Percentiles rank a stretch among this genome's conserved stretches.
These are phyloP conservation scores for Oenanthe javanica DNA, from an alignment of 140 eudicot genomes.

Conservation along the genomic window DNA sequence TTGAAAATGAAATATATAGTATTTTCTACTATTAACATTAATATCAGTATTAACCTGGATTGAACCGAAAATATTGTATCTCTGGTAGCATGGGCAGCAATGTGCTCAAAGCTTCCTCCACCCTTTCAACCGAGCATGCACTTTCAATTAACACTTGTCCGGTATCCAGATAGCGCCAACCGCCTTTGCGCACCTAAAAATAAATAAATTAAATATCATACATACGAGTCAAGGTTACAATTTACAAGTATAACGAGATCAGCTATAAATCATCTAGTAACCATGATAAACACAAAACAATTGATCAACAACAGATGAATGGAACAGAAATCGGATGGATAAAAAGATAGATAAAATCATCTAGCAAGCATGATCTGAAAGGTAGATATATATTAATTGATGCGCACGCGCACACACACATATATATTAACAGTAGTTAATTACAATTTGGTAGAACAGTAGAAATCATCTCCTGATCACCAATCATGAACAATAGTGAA, in stretches of 20 bases:
- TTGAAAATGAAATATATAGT: neutral
- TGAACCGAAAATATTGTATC: constrained; percentile 86
- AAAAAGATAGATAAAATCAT: neutral
- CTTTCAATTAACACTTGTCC: constrained; percentile 97
- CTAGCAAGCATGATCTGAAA: neutral
- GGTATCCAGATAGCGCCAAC: constrained; percentile 97
- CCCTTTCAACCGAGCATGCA: constrained; percentile 98
- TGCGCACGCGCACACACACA: neutral
- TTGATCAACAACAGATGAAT: neutral
- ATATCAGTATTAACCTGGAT: constrained; percentile 64
- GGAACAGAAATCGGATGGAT: neutral
- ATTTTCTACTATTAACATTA: neutral
- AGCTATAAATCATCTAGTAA: constrained; percentile 3
- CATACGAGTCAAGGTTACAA: neutral
- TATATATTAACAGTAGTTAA: neutral
- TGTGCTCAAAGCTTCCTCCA: constrained; percentile 90
- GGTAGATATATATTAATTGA: neutral
- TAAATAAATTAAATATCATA: neutral
- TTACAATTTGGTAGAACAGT: neutral
- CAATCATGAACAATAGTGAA: neutral
- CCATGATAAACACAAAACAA: neutral
- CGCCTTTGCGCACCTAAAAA: constrained; percentile 83
- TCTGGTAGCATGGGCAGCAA: constrained; percentile 95
- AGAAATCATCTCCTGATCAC: neutral
- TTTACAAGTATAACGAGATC: neutral